phyloP scores from a whole-genome alignment of 2,329 filamentous ascomycete genomes.

The Pseudopithomyces chartarum region DNA sequence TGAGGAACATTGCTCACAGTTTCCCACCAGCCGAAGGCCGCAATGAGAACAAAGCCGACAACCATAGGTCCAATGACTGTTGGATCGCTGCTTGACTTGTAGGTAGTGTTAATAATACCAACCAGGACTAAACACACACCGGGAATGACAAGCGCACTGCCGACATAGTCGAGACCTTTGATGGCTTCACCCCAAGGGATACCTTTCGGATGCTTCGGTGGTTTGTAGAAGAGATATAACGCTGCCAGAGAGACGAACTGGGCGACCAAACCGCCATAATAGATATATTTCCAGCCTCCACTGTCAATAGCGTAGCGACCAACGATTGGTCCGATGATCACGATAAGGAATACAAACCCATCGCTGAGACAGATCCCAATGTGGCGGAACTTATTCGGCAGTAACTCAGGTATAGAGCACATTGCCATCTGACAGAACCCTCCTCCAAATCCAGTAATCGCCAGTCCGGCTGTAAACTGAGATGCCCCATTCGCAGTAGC shows the following conservation, averaged over 20 bases:
- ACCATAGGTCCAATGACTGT: slow-evolving; percentile 40
- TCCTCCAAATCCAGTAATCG: slow-evolving; percentile 52
- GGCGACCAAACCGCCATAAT: slow-evolving; percentile 29
- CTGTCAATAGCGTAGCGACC: slow-evolving; percentile 41
- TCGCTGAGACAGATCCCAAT: slow-evolving; percentile 48
- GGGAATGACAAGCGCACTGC: slow-evolving; percentile 32
- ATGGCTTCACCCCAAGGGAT: slow-evolving; percentile 27
- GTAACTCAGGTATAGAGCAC: slow-evolving; percentile 54
- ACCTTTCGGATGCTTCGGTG: slow-evolving; percentile 35
- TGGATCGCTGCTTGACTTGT: slow-evolving; percentile 25
- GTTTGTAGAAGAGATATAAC: slow-evolving; percentile 27
- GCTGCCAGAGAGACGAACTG: slow-evolving; percentile 27
- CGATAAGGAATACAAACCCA: slow-evolving; percentile 50
- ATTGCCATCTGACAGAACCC: slow-evolving; percentile 52
- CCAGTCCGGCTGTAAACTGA: slow-evolving; percentile 49
- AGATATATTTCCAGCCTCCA: slow-evolving; percentile 30
- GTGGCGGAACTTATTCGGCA: slow-evolving; percentile 57
- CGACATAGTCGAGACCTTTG: slow-evolving; percentile 39
- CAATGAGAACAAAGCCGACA: slow-evolving; percentile 39
- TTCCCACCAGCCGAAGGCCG: slow-evolving; percentile 44
- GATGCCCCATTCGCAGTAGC: slow-evolving; percentile 40
- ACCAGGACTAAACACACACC: slow-evolving; percentile 30
- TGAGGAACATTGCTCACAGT: slow-evolving; percentile 29
- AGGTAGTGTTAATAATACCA: slow-evolving; percentile 42
- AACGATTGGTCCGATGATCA: slow-evolving; percentile 54